Percentiles rank a stretch among this genome's conserved stretches.
Conservation (phyloP, 208 protist species). For the Herpetomonas tarakana region DNA sequence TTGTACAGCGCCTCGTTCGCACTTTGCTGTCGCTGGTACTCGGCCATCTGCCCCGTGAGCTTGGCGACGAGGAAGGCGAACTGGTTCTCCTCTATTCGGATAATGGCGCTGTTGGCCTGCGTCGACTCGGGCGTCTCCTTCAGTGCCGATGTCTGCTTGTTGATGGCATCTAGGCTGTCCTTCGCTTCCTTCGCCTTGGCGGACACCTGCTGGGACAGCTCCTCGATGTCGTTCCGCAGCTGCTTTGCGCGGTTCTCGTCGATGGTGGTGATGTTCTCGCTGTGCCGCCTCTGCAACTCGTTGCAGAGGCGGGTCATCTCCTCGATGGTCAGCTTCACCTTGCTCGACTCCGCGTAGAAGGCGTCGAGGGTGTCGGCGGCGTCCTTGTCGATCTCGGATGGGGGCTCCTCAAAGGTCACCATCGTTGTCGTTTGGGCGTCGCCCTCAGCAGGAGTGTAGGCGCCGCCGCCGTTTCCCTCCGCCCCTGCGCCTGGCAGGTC, state of each 20-base stretch:
- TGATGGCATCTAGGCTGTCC: slow-evolving; percentile 54
- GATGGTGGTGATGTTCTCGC: slow-evolving; percentile 68
- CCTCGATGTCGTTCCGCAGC: slow-evolving; percentile 60
- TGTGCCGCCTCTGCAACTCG: slow-evolving; percentile 60
- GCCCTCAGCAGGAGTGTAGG: slow-evolving; percentile 2
- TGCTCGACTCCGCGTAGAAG: slow-evolving; percentile 56
- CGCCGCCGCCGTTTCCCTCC: slow-evolving; percentile 2
- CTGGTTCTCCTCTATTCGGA: slow-evolving; percentile 89
- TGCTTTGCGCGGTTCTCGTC: slow-evolving; percentile 49
- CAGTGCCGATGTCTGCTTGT: slow-evolving; percentile 52
- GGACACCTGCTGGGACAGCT: slow-evolving; percentile 43
- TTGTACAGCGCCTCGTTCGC: slow-evolving; percentile 65
- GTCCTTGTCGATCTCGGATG: slow-evolving; percentile 51
- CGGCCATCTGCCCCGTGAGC: slow-evolving; percentile 50
- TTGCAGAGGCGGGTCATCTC: slow-evolving; percentile 29
- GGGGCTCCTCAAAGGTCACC: slow-evolving; percentile 25
- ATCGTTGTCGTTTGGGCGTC: slow-evolving; percentile 4
- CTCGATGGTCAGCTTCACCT: slow-evolving; percentile 26
- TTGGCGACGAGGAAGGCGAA: slow-evolving; percentile 48
- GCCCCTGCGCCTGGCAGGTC: slow-evolving; percentile 4
- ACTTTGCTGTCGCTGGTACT: slow-evolving; percentile 61
- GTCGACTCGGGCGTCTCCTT: slow-evolving; percentile 57
- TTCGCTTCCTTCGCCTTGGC: slow-evolving; percentile 41
- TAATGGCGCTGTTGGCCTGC: slow-evolving; percentile 64
- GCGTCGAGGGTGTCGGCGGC: slow-evolving; percentile 58